Evolutionary conservation across 2,329 filamentous ascomycete genomes (phyloP), one percentile per base, ranked within the genome.

Genomic region (Microsporum canis): DNA sequence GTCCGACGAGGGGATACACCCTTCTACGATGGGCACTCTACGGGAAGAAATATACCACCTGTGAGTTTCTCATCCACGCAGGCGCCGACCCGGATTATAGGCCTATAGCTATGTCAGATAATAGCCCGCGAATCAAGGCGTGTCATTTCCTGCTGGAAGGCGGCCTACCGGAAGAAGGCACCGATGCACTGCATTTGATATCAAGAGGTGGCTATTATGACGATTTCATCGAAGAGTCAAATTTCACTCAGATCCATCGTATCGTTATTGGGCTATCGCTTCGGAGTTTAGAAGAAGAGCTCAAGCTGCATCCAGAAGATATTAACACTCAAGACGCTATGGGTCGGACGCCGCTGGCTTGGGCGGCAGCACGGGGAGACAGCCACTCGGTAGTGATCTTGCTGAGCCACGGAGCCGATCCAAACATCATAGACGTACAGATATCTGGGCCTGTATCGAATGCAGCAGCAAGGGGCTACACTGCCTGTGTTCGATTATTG

Each of bases 21-120:
- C 63, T 72, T 2, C 63, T 73, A n/a, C 66, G 62, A 57, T 63
- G 71, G 71, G 70, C 71, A 43, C 62, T 73, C 12, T 72, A 73
- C 61, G 70, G 66, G 38, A 69, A 72, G 59, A 69, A 72, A 59
- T 71, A 71, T 55, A 65, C 67, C 38, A 68, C 69, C 5, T 69
- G 67, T 57, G 60, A 67, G 51, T 72, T 72, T 58, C 64, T 71
- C 6, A 34, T 71, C 12, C 61, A 67, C 36, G 67, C 67, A 27
- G 70, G 70, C 3, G 69, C 69, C n/a, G 69, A 72, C 59, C 64
- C 66, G 0, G 69, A 72, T 56, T 71, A 71, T 58, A 66, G 66
- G 57, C 66, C 66, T 10, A 61, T 69, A 33, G 62, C 68, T 5
- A 58, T 34, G 5, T 63, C 60, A 43, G 67, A 70, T 47, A 65